Evolutionary conservation across 768 basidiomycete genomes (phyloP).

Genomic region (Mycena sanguinolenta): DNA sequence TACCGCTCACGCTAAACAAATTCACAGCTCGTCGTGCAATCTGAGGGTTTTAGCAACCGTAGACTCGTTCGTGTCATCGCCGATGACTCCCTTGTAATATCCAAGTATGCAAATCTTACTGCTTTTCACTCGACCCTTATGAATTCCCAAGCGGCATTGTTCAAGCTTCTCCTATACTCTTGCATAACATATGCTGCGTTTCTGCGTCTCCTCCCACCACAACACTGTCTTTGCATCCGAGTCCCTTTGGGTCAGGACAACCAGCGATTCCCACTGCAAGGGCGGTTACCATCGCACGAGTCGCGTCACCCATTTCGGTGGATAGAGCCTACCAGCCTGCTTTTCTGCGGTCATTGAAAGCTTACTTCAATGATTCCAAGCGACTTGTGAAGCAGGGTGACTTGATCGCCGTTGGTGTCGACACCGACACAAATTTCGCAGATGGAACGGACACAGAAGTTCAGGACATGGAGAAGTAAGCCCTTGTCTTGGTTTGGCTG

Average conservation of each 20-base stretch:
- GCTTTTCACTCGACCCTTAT: constrained; percentile 16
- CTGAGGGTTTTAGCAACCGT: constrained; percentile 48
- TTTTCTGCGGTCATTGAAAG: constrained; percentile 72
- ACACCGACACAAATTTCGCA: constrained; percentile 56
- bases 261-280: constrained; percentile 78
- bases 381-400: constrained; percentile 82
- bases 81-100: constrained; percentile 57
- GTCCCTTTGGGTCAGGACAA: constrained; percentile 70
- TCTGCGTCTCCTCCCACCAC: constrained; percentile 34
- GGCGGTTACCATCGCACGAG: constrained; percentile 81
- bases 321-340: constrained; percentile 73
- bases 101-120: constrained; percentile 48
- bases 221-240: constrained; percentile 58
- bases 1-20: constrained; percentile 27
- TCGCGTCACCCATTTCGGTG: constrained; percentile 80
- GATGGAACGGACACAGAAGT: constrained; percentile 44
- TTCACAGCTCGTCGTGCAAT: constrained; percentile 64
- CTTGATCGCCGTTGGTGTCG: constrained; percentile 73
- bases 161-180: constrained; percentile 62
- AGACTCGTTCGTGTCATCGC: constrained; percentile 73
- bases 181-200: constrained; percentile 63
- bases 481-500: background rate
- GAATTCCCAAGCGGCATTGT: constrained; percentile 52
- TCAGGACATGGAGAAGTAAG: constrained; percentile 40
- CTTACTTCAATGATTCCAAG: constrained; percentile 67